Evolutionary conservation across 352 stramenopile genomes (phyloP), one percentile per base, ranked within the genome.

Genomic region (Pythium folliculosum): DNA sequence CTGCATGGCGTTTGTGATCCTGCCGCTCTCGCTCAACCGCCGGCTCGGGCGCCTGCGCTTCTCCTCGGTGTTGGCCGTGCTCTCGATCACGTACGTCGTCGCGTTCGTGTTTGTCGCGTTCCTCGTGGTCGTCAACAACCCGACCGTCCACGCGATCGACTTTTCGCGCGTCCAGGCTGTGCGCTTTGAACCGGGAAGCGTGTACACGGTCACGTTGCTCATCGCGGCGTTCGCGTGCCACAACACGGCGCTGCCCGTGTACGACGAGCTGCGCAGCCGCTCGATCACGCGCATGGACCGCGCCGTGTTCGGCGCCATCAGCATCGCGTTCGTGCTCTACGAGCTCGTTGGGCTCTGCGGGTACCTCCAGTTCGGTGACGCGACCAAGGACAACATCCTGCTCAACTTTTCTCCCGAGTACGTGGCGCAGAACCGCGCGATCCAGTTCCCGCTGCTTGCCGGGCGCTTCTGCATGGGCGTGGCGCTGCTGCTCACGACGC

Each of bases 371-470:
- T 92, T 92, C 50, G 82, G 80, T 53, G 69, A 67, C 47, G 68
- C 71, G 13, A 91, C 84, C 4, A 76, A 79, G 53, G 84, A 92
- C 75, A 92, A 90, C 61, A 87, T 92, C 22, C 51, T 92, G 50
- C 77, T 92, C 68, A 92, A 92, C 60, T 92, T 91, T 48, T 85
- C 77, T n/a, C 69, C 81, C 0, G 78, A 71, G n/a, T 90, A 88
- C 57, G 75, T 90, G 17, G 57, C 63, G 0, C 63, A 78, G 21
- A 72, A 90, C 58, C 69, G 77, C 55, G 57, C 62, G 17, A 69
- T 92, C 5, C 65, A 61, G 16, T 59, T 70, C n/a, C 84, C 82
- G 21, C 61, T 92, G 25, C 67, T 88, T 9, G 38, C 90, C 44
- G 84, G 82, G 1, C 84, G 82, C 17, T 71, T 80, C 23, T 90